phyloP scores from a whole-genome alignment of 2,329 filamentous ascomycete species.

The Diaporthe sp. region DNA sequence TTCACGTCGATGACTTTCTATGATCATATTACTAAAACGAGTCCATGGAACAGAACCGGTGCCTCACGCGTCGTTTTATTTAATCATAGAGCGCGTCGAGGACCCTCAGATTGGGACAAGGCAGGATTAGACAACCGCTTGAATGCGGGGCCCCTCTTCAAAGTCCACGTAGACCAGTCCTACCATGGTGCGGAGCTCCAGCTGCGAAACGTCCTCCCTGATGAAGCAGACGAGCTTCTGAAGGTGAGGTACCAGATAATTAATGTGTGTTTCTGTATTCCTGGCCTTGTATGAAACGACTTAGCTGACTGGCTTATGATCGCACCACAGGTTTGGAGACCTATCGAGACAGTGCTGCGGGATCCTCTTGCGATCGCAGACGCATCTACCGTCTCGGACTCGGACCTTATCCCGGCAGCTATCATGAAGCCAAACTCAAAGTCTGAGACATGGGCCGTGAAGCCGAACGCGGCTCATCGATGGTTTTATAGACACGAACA shows the following conservation, averaged over 20 bases:
- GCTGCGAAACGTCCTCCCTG: slow-evolving; percentile 42
- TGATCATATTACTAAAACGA: slow-evolving; percentile 60
- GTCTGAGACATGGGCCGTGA: slow-evolving; percentile 34
- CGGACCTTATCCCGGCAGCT: slow-evolving; percentile 55
- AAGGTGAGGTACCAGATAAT: slow-evolving; percentile 57
- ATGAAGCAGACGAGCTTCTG: slow-evolving; percentile 45
- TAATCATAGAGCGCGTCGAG: slow-evolving; percentile 66
- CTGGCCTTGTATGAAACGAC: too few species aligned
- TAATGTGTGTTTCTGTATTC: slow-evolving; percentile 50
- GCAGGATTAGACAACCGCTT: slow-evolving; percentile 72
- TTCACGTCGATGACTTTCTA: slow-evolving; percentile 54
- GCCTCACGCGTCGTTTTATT: slow-evolving; percentile 33
- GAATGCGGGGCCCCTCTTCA: slow-evolving; percentile 66
- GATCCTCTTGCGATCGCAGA: slow-evolving; percentile 59
- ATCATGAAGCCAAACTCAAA: slow-evolving; percentile 52
- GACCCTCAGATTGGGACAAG: slow-evolving; percentile 72
- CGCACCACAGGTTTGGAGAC: slow-evolving; percentile 58
- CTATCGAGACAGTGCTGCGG: slow-evolving; percentile 61
- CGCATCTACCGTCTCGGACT: slow-evolving; percentile 53
- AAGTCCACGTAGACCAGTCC: slow-evolving; percentile 63
- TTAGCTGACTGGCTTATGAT: not conserved
- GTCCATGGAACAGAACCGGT: slow-evolving; percentile 65
- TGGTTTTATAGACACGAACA: slow-evolving; percentile 69
- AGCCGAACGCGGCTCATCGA: slow-evolving; percentile 16
- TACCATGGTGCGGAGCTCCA: slow-evolving; percentile 47